Evolutionary conservation across 495 filamentous ascomycete genomes (phyloP), one percentile per base, ranked within the genome.

Genomic region (Daldinia bambusicola): DNA sequence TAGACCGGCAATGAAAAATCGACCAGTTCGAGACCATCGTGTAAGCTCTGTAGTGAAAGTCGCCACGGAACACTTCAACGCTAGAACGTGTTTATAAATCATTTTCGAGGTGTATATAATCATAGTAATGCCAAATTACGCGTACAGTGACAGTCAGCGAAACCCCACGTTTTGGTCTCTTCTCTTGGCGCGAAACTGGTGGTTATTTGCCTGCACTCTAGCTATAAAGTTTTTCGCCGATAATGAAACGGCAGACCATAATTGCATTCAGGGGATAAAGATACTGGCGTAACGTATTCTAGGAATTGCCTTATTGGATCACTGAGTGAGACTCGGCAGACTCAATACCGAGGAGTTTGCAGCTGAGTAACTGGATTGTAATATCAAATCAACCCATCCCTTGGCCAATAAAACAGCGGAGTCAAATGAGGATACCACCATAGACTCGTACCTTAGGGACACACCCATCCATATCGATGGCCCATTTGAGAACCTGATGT

Each of bases 401-500:
- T 9, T 12, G 14, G 12, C 43, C 43, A 48, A 48, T 48, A 48
- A 48, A 48, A 22, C 10, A 2, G 3, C 18, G 3, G 43, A 22
- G 20, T 22, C 5, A 48, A 48, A 20, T 12, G 10, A 48, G 16
- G 2, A 48, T 48, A 22, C 43, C 4, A 48, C 43, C 43, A 48
- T 48, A 48, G 43, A 30, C 38, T 31, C 16, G 31, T 50, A 50
- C 18, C 34, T 37, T 45, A 16, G 45, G 6, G 58, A 40, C 59
- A 20, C 37, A 22, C 45, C 57, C 18, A 6, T 36, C 56, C 20
- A 45, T 16, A 31, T 60, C 32, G 20, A 48, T 63, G 55, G 37
- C 63, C 69, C 10, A 31, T 63, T 61, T 43, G 43, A 52, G 63
- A 58, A 63, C 38, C 18, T 55, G 6, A 48, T 67, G 31, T 40